Evolutionary conservation across 495 filamentous ascomycete species (phyloP), one percentile per base, ranked within the genome.

Genomic region (Elasticomyces elasticus): DNA sequence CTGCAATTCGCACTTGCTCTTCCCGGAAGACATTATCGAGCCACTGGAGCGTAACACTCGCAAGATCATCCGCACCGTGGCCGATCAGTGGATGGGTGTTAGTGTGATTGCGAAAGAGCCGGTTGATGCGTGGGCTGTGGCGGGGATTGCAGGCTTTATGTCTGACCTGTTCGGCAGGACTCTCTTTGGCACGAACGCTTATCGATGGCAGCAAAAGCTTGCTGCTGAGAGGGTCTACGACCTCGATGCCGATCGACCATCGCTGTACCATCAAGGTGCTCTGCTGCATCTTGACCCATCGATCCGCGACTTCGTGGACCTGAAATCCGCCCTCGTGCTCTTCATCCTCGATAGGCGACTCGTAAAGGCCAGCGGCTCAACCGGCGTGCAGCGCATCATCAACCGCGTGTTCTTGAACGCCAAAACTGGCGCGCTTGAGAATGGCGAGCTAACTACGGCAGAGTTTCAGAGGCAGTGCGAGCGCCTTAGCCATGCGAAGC

Each of bases 51-150:
- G 82, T 20, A 81, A 82, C 4, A 94, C 85, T 7, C 79, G 89
- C 33, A 78, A 73, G 43, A 71, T 97, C 5, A 83, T 90, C 12
- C 83, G 94, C 69, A 81, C 87, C 19, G 71, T 97, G 24, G 87
- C 94, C n/a, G 84, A 78, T 55, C 92, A 99, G 64, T 99, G 91
- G 85, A 82, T 88, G 54, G 92, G 92, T 5, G 81, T 97, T 55
- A 85, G 86, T 55, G 83, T 99, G 41, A 81, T 92, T 42, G 83
- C 92, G 1, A 82, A 86, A 60, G 77, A 83, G 28, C 79, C 82
- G 35, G 72, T 70, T n/a, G 92, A 99, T 65, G 83, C 75, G 13
- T 99, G 92, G 92, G 79, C 89, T n/a, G 84, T 89, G 10, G 79
- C 91, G 57, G 94, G 92, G 2, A 83, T 94, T 46, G 83, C 89